Evolutionary conservation across 495 filamentous ascomycete species (phyloP), one percentile per base, ranked within the genome.

Genomic region (Penicillium tannophilum): DNA sequence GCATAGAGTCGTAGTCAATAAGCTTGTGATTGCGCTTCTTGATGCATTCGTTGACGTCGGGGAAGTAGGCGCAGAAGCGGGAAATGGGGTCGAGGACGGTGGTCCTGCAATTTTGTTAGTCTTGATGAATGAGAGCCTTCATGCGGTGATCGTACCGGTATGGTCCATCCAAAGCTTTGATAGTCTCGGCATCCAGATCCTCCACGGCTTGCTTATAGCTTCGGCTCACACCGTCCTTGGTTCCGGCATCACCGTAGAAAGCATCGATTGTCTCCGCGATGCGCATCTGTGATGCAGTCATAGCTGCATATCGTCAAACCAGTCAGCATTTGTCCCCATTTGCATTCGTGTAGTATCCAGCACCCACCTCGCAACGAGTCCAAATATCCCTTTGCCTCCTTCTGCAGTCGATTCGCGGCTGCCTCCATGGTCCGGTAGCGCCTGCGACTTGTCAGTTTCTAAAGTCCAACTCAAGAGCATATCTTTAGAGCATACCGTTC

Each of bases 181-280:
- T 97, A 0, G 94, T 98, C 72, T 98, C 94, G 14, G 95, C 90
- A 71, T 98, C 94, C 30, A 98, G 80, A 73, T 98, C 94, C 62
- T 97, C 93, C 17, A 98, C 94, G 1, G 94, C 94, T 69, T 97
- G 92, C 78, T 98, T 98, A 76, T 98, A 98, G 69, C 90, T 93
- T 64, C 93, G 80, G 75, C 89, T 93, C 52, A 98, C 94, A 30
- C 94, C 94, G 68, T 98, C 94, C 60, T 87, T 89, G 39, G 95
- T 89, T 31, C 95, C 95, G 1, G 93, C 90, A 59, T 98, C 94
- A 28, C 94, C 94, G 76, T 98, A 98, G 75, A 98, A 98, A 16
- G 94, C 95, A 72, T 98, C 94, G 74, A 98, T 98, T 11, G 94
- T 98, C 72, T 98, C 94, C 42, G 94, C 94, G 70, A 98, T 98